Conservation (phyloP, 2,329 filamentous ascomycete genomes). For the Juglanconis sp. region DNA sequence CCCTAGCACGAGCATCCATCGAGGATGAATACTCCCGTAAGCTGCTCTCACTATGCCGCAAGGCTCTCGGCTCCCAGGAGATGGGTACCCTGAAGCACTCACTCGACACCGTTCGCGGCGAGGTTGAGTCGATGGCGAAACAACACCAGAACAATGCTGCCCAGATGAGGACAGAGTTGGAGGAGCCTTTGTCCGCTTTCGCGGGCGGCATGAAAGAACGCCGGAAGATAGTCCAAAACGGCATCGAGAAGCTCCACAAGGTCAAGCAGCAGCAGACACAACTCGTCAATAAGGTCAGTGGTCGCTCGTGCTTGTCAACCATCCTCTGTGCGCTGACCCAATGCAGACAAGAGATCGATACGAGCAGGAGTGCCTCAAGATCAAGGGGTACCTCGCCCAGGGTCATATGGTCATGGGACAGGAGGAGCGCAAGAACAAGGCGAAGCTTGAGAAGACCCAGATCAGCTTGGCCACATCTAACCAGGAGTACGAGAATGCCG, state of each 20-base stretch:
- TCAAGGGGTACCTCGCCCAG: constrained; percentile 97
- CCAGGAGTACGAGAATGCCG: constrained; percentile 86
- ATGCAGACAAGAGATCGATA: constrained; percentile 80
- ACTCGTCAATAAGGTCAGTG: constrained; percentile 79
- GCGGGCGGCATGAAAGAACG: constrained; percentile 94
- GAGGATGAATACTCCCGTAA: constrained; percentile 97
- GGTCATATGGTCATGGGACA: constrained; percentile 99
- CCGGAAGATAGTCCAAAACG: constrained; percentile 90
- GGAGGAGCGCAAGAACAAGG: constrained; percentile 97
- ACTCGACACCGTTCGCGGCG: constrained; percentile 80
- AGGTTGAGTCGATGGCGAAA: constrained; percentile 91
- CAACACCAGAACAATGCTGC: constrained; percentile 84
- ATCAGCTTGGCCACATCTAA: constrained; percentile 90
- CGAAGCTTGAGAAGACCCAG: constrained; percentile 97
- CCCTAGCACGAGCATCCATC: constrained; percentile 76
- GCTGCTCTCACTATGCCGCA: constrained; percentile 78
- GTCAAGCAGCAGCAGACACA: constrained; percentile 89
- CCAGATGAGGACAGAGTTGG: constrained; percentile 94
- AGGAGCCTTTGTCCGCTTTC: constrained; percentile 89
- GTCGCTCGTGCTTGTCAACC: not conserved
- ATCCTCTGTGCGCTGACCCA: constrained; percentile 6
- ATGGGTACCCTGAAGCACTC: constrained; percentile 78
- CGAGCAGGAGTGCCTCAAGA: constrained; percentile 96
- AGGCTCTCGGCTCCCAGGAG: constrained; percentile 85
- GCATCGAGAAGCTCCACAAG: constrained; percentile 92